Evolutionary conservation across 441 rosid genomes (phyloP).

Genomic region (Sinapis alba): DNA sequence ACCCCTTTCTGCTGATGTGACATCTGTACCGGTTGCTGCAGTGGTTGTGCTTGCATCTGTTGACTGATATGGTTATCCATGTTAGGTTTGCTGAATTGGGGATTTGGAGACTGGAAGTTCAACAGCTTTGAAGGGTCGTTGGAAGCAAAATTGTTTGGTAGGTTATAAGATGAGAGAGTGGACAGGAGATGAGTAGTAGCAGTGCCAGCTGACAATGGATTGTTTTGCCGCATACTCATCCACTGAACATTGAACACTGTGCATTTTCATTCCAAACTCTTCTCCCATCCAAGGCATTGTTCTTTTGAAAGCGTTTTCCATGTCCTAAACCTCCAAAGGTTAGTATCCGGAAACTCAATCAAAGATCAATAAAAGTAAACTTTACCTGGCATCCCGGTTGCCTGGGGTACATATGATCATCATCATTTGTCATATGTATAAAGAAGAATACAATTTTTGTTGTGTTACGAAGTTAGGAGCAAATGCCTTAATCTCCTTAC

Average conservation of each 20-base stretch:
- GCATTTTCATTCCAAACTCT: conserved; percentile 39
- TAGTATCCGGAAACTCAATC: not conserved
- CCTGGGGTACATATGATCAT: too few relatives aligned
- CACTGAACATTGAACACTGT: conserved; percentile 41
- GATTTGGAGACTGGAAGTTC: conserved; percentile 65
- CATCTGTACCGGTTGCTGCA: conserved; percentile 42
- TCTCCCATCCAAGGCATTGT: conserved; percentile 47
- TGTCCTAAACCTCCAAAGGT: conserved; percentile 18
- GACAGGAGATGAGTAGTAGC: conserved; percentile 61
- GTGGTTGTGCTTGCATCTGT: conserved; percentile 39
- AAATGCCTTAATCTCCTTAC: not conserved
- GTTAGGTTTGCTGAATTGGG: conserved; percentile 67
- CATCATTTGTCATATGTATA: not conserved
- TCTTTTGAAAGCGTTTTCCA: conserved; percentile 42
- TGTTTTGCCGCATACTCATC: conserved; percentile 75
- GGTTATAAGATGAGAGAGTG: conserved; percentile 52
- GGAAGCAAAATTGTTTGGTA: conserved; percentile 53
- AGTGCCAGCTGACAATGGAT: conserved; percentile 48
- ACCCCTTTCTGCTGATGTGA: conserved; percentile 44
- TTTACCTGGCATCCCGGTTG: too few relatives aligned
- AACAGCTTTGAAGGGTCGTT: conserved; percentile 76
- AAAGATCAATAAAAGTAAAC: not conserved
- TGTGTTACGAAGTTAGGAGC: not conserved
- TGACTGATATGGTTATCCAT: conserved; percentile 45
- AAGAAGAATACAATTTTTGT: not conserved